Percentiles rank a stretch among this genome's conserved stretches.
These are phyloP conservation scores for Oryza glumipatula DNA, from an alignment of 176 grass and related monocot species.

Conservation along the genomic window DNA sequence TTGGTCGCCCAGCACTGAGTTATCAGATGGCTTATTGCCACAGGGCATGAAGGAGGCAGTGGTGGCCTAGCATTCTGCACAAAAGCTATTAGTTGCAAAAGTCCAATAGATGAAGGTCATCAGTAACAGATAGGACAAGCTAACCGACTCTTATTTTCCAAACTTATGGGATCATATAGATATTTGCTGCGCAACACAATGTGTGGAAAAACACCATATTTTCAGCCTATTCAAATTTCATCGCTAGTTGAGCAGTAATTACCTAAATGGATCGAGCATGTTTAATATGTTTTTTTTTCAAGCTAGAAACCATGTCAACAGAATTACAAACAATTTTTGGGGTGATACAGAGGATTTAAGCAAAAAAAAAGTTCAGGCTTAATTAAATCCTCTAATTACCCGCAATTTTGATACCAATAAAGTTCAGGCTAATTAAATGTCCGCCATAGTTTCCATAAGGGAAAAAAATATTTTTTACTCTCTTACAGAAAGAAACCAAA, in stretches of 20 bases:
- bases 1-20: slow-evolving; percentile 85
- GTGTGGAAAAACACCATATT: not conserved
- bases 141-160: not conserved
- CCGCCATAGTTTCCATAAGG: too few relatives aligned
- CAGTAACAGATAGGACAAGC: not conserved
- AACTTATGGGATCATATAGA: not conserved
- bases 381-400: too few relatives aligned
- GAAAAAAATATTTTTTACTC: not conserved
- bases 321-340: not conserved
- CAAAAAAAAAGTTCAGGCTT: too few relatives aligned
- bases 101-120: not conserved
- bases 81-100: slow-evolving; percentile 20
- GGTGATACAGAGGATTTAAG: too few relatives aligned
- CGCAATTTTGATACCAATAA: too few relatives aligned
- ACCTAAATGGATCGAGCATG: not conserved
- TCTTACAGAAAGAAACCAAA: not conserved
- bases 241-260: not conserved
- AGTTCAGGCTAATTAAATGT: too few relatives aligned
- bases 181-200: not conserved
- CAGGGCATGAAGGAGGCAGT: slow-evolving; percentile 77
- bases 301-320: not conserved
- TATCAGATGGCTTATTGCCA: slow-evolving; percentile 93
- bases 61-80: slow-evolving; percentile 88
- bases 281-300: not conserved
- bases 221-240: not conserved